These are phyloP conservation scores for Sanghuangporus baumii DNA, from an alignment of 1,284 basidiomycete genomes.

Conservation along the genomic window DNA sequence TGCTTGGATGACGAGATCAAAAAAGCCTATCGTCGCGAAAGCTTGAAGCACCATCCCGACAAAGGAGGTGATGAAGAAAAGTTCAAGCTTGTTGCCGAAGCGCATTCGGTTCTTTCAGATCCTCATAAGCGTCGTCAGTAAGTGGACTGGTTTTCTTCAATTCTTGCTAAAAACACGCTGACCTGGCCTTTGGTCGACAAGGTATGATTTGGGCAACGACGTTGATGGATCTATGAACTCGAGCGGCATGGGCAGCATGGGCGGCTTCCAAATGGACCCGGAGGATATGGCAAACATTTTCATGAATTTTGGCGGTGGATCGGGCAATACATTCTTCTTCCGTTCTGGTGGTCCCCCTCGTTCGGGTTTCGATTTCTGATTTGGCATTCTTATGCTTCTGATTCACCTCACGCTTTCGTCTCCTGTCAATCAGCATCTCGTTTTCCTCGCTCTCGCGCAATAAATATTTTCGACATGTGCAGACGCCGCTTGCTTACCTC, in stretches of 20 bases:
- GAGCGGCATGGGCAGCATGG: constrained; percentile 37
- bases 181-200: constrained; percentile 28
- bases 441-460: neutral
- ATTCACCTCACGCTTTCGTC: neutral
- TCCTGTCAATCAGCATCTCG: neutral
- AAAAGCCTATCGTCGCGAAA: constrained; percentile 73
- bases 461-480: neutral
- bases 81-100: constrained; percentile 79
- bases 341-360: neutral
- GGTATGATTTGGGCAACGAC: constrained; percentile 75
- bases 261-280: constrained; percentile 31
- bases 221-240: constrained; percentile 51
- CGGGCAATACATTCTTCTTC: neutral
- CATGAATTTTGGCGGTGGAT: constrained; percentile 25
- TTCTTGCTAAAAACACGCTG: constrained; percentile 55
- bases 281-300: constrained; percentile 60
- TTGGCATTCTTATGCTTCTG: neutral
- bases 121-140: constrained; percentile 57
- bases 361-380: neutral
- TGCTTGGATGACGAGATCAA: constrained; percentile 69
- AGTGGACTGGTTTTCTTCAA: constrained; percentile 24
- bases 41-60: constrained; percentile 79
- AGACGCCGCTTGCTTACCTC: too few relatives aligned
- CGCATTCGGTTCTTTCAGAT: constrained; percentile 73
- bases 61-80: constrained; percentile 84